Base-by-base conservation (phyloP, 495 filamentous ascomycete genomes). In the Penicillium fimorum region DNA sequence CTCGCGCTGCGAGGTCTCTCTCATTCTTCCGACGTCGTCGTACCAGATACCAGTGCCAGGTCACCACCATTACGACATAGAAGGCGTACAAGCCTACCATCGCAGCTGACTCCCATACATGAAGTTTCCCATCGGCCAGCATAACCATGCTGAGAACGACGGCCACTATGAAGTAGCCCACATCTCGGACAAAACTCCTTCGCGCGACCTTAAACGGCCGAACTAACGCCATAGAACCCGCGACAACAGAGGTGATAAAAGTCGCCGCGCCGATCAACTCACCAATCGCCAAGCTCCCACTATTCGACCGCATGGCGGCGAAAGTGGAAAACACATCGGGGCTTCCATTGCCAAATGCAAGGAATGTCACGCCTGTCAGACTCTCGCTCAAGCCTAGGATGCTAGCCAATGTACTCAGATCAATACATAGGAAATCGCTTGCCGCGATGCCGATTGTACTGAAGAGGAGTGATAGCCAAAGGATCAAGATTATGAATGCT, bases 241-340 rank as follows among this genome's bases (percentile, higher is more conserved):
- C 92, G 6, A 99, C 94, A 11, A 99, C 94, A 2, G 92, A 88
- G 3, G 93, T 94, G 67, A 99, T 99, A 71, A 99, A 99, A 44
- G 89, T 84, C 13, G 95, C 95, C 10, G 95, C 95, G 17, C 95
- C 95, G 29, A 99, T 90, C 48, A 99, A 78, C 73, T 99, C 95
- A 30, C 95, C 95, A 57, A 97, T 85, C 1, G 95, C 95, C 72
- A 99, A 80, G 71, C 92, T 96, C 4, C 92, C 95, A 64, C 91
- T 96, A 62, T 97, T 89, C 25, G 92, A 94, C 67, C 86, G 86
- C 92, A 99, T 97, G 55, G 95, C 95, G 29, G 93, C 95, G 66
- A 97, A 97, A 3, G 95, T 99, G 38, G 90, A 96, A 71, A 99
- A 99, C 17, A 99, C 92, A 71, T 99, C 95, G 0, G 95, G 95